These are phyloP conservation scores for Brassica rapa DNA, from an alignment of 345 rosid species.

Conservation along the genomic window DNA sequence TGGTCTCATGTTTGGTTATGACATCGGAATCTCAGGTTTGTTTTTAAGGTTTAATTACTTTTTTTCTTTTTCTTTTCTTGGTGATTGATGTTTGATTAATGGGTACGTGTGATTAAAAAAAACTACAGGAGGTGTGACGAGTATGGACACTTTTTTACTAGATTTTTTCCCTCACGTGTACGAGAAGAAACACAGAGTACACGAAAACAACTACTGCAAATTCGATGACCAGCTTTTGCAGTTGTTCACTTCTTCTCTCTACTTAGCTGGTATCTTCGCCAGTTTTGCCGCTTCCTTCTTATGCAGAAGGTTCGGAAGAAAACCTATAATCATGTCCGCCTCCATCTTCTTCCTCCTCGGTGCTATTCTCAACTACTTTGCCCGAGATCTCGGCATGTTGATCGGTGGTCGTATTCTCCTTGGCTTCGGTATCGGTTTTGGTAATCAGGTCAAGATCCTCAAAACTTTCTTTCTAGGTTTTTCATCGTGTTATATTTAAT, in stretches of 20 bases:
- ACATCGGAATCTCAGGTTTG: slow-evolving; percentile 63
- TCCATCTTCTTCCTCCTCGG: slow-evolving; percentile 65
- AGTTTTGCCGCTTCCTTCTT: slow-evolving; percentile 50
- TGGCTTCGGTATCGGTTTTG: slow-evolving; percentile 70
- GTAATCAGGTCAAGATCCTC: slow-evolving; percentile 56
- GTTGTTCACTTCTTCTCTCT: slow-evolving; percentile 79
- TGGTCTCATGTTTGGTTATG: slow-evolving; percentile 73
- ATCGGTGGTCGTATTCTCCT: slow-evolving; percentile 61
- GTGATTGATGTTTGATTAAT: slow-evolving; percentile 1
- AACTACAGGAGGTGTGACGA: slow-evolving; percentile 67
- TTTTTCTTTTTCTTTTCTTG: neutral
- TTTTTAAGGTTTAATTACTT: neutral
- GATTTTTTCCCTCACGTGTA: slow-evolving; percentile 70
- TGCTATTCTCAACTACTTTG: slow-evolving; percentile 51
- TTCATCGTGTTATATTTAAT: no score
- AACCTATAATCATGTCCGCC: slow-evolving; percentile 54
- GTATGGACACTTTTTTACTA: slow-evolving; percentile 70
- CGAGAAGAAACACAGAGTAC: slow-evolving; percentile 56
- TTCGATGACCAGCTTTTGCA: slow-evolving; percentile 59
- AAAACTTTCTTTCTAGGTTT: neutral
- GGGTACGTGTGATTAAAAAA: neutral
- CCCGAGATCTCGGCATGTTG: slow-evolving; percentile 53
- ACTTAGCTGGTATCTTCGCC: slow-evolving; percentile 66
- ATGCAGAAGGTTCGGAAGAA: slow-evolving; percentile 53
- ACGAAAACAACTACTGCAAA: slow-evolving; percentile 77